Evolutionary conservation across 2,329 filamentous ascomycete genomes (phyloP), one percentile per base, ranked within the genome.

Genomic region (Cercospora zeae-maydis): DNA sequence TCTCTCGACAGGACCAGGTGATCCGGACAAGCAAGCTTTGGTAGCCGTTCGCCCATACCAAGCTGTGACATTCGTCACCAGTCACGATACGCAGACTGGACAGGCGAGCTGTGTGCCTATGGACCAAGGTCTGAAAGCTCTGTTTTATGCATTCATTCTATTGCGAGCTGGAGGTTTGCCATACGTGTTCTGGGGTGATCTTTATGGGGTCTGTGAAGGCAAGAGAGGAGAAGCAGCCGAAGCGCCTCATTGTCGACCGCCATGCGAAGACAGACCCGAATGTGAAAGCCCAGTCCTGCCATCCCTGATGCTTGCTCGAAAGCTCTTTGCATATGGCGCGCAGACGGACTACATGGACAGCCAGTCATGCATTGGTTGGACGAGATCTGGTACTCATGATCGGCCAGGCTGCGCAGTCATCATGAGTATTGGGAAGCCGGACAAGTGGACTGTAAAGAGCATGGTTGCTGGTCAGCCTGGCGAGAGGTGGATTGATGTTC

Each of bases 91-190:
- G 0, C 78, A 86, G 75, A 78, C 83, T 34, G 85, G 86, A 33
- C 87, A 89, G 73, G 82, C 85, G 1, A 79, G 88, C 47, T 86
- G 84, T 68, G 84, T 86, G 0, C 83, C 83, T 1, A 84, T 92
- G 42, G 82, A 85, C 60, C 79, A 81, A 27, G 87, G 84, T 77
- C 89, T 92, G 78, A 90, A 90, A 74, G 83, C 87, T 0, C 79
- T 91, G 14, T 89, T 88, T 11, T 91, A 92, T 74, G 79, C 87
- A 0, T 80, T 92, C 49, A 90, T 91, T 60, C 82, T 92, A 1
- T 83, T 92, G 27, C 83, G 86, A 11, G 75, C 80, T 55, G 78
- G 84, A 34, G 87, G 87, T 14, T 82, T 85, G 30, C 88, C 88
- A 0, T 90, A 86, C 68, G 78, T 90, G 36, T 91, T 91, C 73